Evolutionary conservation across 805 yeast genomes (phyloP), one percentile per base, ranked within the genome.

Genomic region (Metschnikowia corniflorae): DNA sequence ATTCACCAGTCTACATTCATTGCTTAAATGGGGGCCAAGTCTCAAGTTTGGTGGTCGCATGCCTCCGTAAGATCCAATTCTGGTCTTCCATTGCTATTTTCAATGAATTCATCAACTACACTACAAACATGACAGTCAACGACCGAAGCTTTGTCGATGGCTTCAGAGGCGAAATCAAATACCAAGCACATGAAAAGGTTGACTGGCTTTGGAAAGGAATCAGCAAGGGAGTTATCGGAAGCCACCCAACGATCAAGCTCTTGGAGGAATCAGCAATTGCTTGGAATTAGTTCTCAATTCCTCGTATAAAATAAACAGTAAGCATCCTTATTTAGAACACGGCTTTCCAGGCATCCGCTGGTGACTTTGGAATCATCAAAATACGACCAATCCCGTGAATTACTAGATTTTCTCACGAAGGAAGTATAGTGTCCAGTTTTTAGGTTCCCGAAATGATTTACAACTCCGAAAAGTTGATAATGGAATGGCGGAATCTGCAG

Each of bases 51-150:
- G 78, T 86, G 1, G 74, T 91, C 16, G 97, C 96, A 4, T 88
- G 97, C 55, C 62, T 88, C 25, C 63, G 98, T 23, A 85, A 85
- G 48, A 62, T 85, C 14, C 83, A 86, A 17, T 78, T 82, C 49
- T 93, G 98, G 98, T 81, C 93, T 7, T 75, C 85, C 6, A 86
- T 87, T 3, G 81, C 96, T 0, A 88, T 91, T 10, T 78, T 85
- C 50, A 86, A 82, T 45, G 98, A 91, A 61, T 89, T 84, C 51
- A 72, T 83, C 27, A 77, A 80, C 38, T 89, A 77, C 57, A 76
- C 89, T 7, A 80, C 86, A 12, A 80, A 81, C 35, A 78, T 86
- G 21, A 88, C 88, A 29, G 77, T 86, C 28, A 83, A 85, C 46
- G 97, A 91, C 56, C 69, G 95, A 41, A 70, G 69, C 31, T 93